Percentiles rank a stretch among this genome's conserved stretches.
Evolutionary conservation across 441 rosid species (phyloP).

Genomic region (Kokia cookei): DNA sequence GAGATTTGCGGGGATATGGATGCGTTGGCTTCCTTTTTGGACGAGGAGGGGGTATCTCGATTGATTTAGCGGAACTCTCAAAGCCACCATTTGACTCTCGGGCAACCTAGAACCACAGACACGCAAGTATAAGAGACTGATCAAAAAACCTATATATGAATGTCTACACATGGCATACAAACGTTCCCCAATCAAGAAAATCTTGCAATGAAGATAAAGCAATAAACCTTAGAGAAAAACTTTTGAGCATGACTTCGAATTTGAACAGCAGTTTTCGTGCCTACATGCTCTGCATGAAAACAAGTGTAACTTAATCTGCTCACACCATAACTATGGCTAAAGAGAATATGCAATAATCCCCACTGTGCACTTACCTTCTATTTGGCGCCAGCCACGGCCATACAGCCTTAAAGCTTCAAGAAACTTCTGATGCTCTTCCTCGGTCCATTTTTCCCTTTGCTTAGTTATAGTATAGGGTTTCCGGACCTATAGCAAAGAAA

Average conservation of each 20-base stretch:
- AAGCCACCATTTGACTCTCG: constrained; percentile 39
- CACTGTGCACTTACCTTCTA: constrained; percentile 38
- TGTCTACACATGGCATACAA: neutral
- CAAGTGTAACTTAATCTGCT: constrained; percentile 8
- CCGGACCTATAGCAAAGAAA: constrained; percentile 35
- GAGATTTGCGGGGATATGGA: constrained; percentile 82
- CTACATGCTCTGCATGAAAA: constrained; percentile 62
- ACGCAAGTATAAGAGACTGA: neutral
- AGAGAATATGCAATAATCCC: neutral
- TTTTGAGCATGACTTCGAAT: constrained; percentile 97
- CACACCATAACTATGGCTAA: neutral
- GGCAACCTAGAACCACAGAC: constrained; percentile 37
- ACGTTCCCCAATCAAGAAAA: neutral
- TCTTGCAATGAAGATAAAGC: neutral
- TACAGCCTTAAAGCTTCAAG: constrained; percentile 77
- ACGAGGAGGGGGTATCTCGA: constrained; percentile 88
- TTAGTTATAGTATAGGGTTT: constrained; percentile 80
- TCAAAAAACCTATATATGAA: neutral
- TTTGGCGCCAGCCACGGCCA: constrained; percentile 87
- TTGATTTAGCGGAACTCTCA: constrained; percentile 22
- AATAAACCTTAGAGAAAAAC: constrained; percentile 80
- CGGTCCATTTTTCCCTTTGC: constrained; percentile 89
- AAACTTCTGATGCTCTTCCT: constrained; percentile 77
- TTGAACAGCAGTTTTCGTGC: constrained; percentile 85
- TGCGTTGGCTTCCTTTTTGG: constrained; percentile 79